phyloP scores from a whole-genome alignment of 306 rosid genomes.

The Ziziphus jujuba region DNA sequence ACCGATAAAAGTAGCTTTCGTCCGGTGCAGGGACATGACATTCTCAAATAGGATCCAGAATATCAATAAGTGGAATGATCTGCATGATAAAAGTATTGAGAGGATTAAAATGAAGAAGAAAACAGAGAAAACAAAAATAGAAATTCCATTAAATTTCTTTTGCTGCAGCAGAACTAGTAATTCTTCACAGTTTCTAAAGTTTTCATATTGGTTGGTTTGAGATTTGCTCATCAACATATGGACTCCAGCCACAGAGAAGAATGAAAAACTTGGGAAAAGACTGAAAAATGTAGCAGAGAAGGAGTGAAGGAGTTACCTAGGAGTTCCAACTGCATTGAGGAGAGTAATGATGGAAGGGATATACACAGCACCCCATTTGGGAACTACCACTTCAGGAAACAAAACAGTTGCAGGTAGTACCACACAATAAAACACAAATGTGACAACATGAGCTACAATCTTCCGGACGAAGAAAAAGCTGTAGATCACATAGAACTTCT shows the following conservation, averaged over 20 bases:
- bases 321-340: conserved; percentile 95
- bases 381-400: conserved; percentile 82
- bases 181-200: not conserved
- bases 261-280: not conserved
- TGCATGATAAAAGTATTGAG: conserved; percentile 28
- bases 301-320: conserved; percentile 47
- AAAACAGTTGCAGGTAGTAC: conserved; percentile 83
- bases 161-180: not conserved
- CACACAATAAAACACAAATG: conserved; percentile 81
- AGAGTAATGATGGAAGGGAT: conserved; percentile 83
- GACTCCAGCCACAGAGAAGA: not conserved
- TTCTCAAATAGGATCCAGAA: conserved; percentile 95
- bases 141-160: not conserved
- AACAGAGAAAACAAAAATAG: not conserved
- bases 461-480: conserved; percentile 95
- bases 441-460: conserved; percentile 77
- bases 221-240: too few species aligned
- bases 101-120: conserved; percentile 8
- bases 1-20: conserved; percentile 85
- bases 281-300: not conserved
- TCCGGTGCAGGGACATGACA: conserved; percentile 93
- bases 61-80: conserved; percentile 76
- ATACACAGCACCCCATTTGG: conserved; percentile 90
- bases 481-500: conserved; percentile 81
- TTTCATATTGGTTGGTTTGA: too few species aligned